These are phyloP conservation scores for Houttuynia cordata DNA, from an alignment of 164 flowering plant species.

Conservation along the genomic window DNA sequence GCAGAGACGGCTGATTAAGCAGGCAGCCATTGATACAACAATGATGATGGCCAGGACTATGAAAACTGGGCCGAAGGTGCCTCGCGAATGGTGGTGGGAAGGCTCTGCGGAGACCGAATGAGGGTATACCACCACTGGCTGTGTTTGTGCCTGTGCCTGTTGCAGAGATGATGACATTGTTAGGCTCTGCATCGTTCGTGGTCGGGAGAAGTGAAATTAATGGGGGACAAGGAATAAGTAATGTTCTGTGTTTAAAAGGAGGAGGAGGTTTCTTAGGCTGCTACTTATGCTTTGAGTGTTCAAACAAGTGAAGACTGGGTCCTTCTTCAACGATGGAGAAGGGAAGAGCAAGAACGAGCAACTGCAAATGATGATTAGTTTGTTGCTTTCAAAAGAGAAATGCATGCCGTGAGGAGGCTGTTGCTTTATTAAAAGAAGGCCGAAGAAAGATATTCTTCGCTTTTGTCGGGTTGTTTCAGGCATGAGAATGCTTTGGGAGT, in stretches of 20 bases:
- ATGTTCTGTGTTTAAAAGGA: no score
- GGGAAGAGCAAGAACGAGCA: neutral
- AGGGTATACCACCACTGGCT: constrained; percentile 17
- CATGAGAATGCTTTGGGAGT: neutral
- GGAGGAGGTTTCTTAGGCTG: no score
- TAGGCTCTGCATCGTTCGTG: neutral
- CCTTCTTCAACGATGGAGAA: neutral
- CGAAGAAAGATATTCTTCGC: neutral
- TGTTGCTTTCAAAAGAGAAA: neutral
- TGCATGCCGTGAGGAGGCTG: neutral
- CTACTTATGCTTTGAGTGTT: no score
- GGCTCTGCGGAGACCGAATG: constrained; percentile 8
- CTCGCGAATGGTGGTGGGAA: constrained; percentile 34
- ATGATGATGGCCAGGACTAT: constrained; percentile 57
- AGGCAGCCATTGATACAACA: constrained; percentile 55
- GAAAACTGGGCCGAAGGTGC: constrained; percentile 73
- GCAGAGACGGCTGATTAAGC: constrained; percentile 56
- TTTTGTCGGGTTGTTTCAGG: neutral
- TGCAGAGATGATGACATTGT: neutral
- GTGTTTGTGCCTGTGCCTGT: no score
- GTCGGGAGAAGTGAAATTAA: neutral
- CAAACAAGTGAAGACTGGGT: no score
- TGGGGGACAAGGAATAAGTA: no score
- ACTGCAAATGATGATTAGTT: neutral
- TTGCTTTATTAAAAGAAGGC: neutral